These are phyloP conservation scores for Ogataea minuta DNA, from an alignment of 805 yeast species.

Conservation along the genomic window DNA sequence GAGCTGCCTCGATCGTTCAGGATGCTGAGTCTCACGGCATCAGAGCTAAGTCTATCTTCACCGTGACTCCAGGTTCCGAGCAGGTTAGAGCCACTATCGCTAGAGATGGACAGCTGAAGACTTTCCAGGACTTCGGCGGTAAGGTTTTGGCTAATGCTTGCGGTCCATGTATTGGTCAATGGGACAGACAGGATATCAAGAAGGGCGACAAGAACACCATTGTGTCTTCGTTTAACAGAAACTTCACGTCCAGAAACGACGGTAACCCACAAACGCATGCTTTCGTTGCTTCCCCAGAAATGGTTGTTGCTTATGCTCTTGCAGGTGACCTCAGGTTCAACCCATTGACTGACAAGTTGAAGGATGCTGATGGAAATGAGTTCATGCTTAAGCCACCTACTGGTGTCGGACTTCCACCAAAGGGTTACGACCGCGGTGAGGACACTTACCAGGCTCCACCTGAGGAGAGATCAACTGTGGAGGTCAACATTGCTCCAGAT, in stretches of 20 bases:
- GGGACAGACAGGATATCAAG: slow-evolving; percentile 87
- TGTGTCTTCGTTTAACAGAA: slow-evolving; percentile 96
- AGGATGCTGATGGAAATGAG: slow-evolving; percentile 61
- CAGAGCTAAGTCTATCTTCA: slow-evolving; percentile 86
- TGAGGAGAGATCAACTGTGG: slow-evolving; percentile 69
- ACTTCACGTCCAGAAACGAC: slow-evolving; percentile 96
- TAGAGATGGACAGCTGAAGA: slow-evolving; percentile 85
- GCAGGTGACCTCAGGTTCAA: slow-evolving; percentile 91
- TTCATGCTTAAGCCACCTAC: slow-evolving; percentile 78
- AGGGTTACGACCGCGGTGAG: slow-evolving; percentile 61
- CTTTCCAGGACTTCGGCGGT: slow-evolving; percentile 86
- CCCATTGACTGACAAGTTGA: slow-evolving; percentile 84
- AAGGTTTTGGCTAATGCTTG: slow-evolving; percentile 90
- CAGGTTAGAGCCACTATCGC: slow-evolving; percentile 96
- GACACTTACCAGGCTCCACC: slow-evolving; percentile 98
- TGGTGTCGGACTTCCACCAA: slow-evolving; percentile 80
- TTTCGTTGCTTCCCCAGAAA: slow-evolving; percentile 97
- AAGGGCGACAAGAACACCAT: slow-evolving; percentile 75
- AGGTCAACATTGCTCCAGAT: slow-evolving; percentile 77
- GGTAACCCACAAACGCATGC: slow-evolving; percentile 98
- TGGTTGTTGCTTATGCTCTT: slow-evolving; percentile 95
- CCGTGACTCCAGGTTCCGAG: slow-evolving; percentile 98
- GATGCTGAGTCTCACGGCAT: slow-evolving; percentile 87
- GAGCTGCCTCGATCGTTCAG: slow-evolving; percentile 85
- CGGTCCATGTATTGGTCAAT: slow-evolving; percentile 33